Base-by-base conservation (phyloP, 2,329 filamentous ascomycete species). In the Calonectria hawksworthii region DNA sequence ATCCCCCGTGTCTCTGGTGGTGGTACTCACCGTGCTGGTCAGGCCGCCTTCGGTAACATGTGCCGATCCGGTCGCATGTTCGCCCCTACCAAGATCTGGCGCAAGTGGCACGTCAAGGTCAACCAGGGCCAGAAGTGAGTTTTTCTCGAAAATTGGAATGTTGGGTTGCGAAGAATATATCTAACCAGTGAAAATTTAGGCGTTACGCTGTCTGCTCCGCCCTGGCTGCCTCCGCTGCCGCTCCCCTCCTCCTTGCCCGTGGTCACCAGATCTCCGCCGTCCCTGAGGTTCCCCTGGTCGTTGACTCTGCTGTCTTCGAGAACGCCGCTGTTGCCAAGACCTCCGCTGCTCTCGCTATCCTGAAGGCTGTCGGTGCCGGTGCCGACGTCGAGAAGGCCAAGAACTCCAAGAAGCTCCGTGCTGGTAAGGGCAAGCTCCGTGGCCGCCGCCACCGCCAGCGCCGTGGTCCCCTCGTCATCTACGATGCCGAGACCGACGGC, bases 41-140 rank as follows among this genome's bases (percentile, higher is more conserved):
- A 99, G 92, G 97, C 97, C 89, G 97, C 97, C 84, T 99, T 99
- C 90, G 97, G 97, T 95, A 99, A 99, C 95, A 96, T 96, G 96
- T 99, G 97, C 92, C 96, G 97, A 89, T 98, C 96, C 87, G 97
- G 98, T 92, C 97, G 97, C 91, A 99, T 99, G 97, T 99, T 99
- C 91, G 97, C 97, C 83, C 97, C 97, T 83, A 99, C 97, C 90
- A 99, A 99, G 94, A 94, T 98, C 91, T 99, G 97, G 98, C 93
- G 97, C 89, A 98, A 98, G 92, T 99, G 97, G 98, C 97, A 99
- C 93, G 93, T 98, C 92, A 99, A 99, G 96, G 93, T 99, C 93
- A 98, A 98, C 93, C 93, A 98, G 89, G 94, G 94, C 89, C 97
- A 99, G 93, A 98, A 97, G 95, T 96, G 87, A 89, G 92, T 88